Evolutionary conservation across 2,329 filamentous ascomycete genomes (phyloP).

Genomic region (Chaetomiaceae sp.): DNA sequence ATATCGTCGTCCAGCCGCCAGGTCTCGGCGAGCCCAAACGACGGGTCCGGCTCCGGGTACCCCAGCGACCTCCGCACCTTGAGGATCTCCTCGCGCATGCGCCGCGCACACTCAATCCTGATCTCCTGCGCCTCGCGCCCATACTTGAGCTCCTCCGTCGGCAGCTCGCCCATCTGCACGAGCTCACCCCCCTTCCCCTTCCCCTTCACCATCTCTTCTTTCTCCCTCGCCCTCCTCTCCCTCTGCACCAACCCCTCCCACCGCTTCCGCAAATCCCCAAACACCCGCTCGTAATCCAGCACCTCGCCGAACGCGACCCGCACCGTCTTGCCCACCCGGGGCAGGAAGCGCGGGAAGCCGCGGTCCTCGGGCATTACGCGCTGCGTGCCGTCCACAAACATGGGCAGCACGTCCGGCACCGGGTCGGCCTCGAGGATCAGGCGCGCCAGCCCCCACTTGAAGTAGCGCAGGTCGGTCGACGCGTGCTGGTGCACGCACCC

Average conservation of each 20-base stretch:
- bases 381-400: conserved; percentile 90
- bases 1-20: conserved; percentile 58
- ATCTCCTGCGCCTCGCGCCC: conserved; percentile 69
- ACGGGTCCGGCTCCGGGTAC: conserved; percentile 72
- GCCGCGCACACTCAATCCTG: conserved; percentile 71
- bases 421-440: conserved; percentile 86
- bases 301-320: conserved; percentile 73
- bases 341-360: conserved; percentile 71
- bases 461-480: conserved; percentile 78
- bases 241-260: conserved; percentile 64
- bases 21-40: conserved; percentile 71
- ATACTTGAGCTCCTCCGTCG: conserved; percentile 59
- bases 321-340: conserved; percentile 64
- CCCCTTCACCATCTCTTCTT: background rate
- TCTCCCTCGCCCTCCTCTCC: conserved; percentile 29
- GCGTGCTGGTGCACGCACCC: conserved; percentile 87
- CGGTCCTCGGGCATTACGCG: conserved; percentile 82
- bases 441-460: conserved; percentile 94
- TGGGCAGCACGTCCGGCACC: conserved; percentile 81
- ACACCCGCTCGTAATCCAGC: conserved; percentile 65
- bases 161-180: conserved; percentile 28
- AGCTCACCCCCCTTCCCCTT: background rate
- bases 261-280: conserved; percentile 66
- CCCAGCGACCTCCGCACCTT: conserved; percentile 65
- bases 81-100: conserved; percentile 72